phyloP scores from a whole-genome alignment of 2,329 filamentous ascomycete genomes.

The Neopestalotiopsis sp. region DNA sequence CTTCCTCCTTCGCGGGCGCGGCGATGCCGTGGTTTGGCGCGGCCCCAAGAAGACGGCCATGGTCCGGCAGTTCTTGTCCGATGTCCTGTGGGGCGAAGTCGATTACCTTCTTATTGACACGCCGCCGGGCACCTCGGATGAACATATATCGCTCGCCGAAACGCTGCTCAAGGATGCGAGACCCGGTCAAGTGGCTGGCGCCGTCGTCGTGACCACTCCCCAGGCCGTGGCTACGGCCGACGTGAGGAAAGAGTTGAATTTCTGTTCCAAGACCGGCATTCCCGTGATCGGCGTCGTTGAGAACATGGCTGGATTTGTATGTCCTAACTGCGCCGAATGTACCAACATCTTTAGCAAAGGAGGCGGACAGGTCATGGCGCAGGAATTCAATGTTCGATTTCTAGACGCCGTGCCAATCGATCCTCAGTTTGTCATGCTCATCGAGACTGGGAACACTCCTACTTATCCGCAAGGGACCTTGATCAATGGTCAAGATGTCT shows the following conservation, averaged over 20 bases:
- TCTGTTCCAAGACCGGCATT: conserved; percentile 84
- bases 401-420: conserved; percentile 90
- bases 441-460: conserved; percentile 74
- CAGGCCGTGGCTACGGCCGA: conserved; percentile 94
- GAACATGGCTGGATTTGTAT: conserved; percentile 96
- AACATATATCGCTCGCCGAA: conserved; percentile 94
- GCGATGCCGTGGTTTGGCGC: conserved; percentile 95
- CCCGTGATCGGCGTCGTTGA: conserved; percentile 87
- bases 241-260: conserved; percentile 93
- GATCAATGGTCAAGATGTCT: conserved; percentile 62
- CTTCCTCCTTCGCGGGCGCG: conserved; percentile 81
- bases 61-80: conserved; percentile 93
- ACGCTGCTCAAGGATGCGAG: conserved; percentile 71
- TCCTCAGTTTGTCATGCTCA: conserved; percentile 84
- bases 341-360: conserved; percentile 93
- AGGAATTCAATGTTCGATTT: conserved; percentile 83
- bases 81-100: conserved; percentile 86
- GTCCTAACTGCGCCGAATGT: conserved; percentile 79
- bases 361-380: conserved; percentile 86
- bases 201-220: conserved; percentile 94
- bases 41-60: conserved; percentile 99
- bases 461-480: conserved; percentile 72
- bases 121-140: conserved; percentile 93
- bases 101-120: conserved; percentile 96
- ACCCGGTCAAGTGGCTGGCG: conserved; percentile 77